phyloP scores from a whole-genome alignment of 1,139 yeast species.

The Zygosaccharomyces pseudobailii region DNA sequence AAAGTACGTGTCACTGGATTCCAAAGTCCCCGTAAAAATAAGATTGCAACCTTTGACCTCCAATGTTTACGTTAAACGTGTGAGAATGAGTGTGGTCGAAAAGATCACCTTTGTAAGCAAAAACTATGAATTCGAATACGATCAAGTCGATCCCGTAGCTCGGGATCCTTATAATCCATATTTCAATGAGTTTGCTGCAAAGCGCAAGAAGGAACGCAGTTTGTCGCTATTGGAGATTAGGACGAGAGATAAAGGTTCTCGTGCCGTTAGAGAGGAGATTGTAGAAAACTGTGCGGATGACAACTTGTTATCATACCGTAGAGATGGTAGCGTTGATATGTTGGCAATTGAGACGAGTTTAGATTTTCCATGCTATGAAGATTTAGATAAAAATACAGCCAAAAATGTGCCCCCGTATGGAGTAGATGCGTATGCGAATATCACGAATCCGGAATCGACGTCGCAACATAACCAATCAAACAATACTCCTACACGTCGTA shows the following conservation, averaged over 20 bases:
- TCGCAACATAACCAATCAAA: constrained; percentile 1
- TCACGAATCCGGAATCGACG: constrained; percentile 16
- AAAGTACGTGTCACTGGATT: constrained; percentile 68
- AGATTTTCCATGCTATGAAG: constrained; percentile 32
- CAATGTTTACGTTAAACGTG: constrained; percentile 62
- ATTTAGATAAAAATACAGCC: constrained; percentile 25
- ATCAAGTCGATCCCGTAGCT: constrained; percentile 44
- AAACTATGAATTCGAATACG: constrained; percentile 50
- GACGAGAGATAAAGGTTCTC: constrained; percentile 43
- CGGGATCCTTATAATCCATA: constrained; percentile 38
- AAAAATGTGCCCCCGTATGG: constrained; percentile 34
- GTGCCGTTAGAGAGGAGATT: constrained; percentile 57
- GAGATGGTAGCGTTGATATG: constrained; percentile 23
- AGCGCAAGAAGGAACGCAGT: constrained; percentile 45
- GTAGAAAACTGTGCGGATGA: constrained; percentile 56
- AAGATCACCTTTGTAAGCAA: constrained; percentile 63
- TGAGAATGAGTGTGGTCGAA: constrained; percentile 69
- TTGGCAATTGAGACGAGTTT: constrained; percentile 30
- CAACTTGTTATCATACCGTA: constrained; percentile 49
- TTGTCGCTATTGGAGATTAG: constrained; percentile 60
- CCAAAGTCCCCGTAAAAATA: constrained; percentile 55
- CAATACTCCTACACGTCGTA: constrained; percentile 9
- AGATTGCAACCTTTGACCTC: constrained; percentile 71
- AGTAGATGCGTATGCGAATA: constrained; percentile 26
- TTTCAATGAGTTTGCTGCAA: constrained; percentile 26